A percentile compares a stretch with the other conserved stretches of the same genome.
phyloP scores from a whole-genome alignment of 306 rosid species.

The Vigna angularis region DNA sequence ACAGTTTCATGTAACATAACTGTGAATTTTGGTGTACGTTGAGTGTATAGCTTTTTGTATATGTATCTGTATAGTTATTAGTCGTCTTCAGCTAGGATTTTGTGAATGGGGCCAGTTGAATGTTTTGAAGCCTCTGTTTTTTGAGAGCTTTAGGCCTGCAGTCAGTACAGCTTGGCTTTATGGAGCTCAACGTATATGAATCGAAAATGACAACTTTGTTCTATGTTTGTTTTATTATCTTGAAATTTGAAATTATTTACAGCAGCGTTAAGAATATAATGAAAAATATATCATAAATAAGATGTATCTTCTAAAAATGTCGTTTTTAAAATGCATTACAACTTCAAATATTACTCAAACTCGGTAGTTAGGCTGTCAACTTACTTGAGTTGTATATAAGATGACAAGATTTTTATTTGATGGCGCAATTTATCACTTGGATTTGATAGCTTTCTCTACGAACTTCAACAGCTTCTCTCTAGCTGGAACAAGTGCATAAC shows the following conservation, averaged over 20 bases:
- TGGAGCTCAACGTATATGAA: slow-evolving; percentile 8
- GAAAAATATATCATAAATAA: background rate
- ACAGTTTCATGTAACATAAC: slow-evolving; percentile 46
- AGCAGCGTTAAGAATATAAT: background rate
- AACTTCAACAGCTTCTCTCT: slow-evolving; percentile 36
- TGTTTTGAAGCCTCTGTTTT: slow-evolving; percentile 16
- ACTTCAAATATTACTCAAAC: background rate
- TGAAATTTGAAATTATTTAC: background rate
- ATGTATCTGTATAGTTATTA: slow-evolving; percentile 44
- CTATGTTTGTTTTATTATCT: background rate
- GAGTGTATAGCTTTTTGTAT: slow-evolving; percentile 44
- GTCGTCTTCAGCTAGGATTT: slow-evolving; percentile 15
- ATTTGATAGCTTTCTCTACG: slow-evolving; percentile 39
- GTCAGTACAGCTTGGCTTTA: background rate
- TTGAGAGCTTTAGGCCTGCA: background rate
- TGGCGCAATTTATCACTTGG: too few relatives aligned
- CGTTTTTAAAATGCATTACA: background rate
- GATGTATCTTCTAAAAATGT: too few relatives aligned
- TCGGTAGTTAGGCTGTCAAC: background rate
- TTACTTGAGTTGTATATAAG: background rate
- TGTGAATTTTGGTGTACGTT: slow-evolving; percentile 57
- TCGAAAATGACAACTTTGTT: background rate
- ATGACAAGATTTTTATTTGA: background rate
- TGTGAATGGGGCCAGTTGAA: background rate
- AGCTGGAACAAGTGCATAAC: slow-evolving; percentile 39